Evolutionary conservation across 805 yeast species (phyloP).

Genomic region (Pichia paraexigua): DNA sequence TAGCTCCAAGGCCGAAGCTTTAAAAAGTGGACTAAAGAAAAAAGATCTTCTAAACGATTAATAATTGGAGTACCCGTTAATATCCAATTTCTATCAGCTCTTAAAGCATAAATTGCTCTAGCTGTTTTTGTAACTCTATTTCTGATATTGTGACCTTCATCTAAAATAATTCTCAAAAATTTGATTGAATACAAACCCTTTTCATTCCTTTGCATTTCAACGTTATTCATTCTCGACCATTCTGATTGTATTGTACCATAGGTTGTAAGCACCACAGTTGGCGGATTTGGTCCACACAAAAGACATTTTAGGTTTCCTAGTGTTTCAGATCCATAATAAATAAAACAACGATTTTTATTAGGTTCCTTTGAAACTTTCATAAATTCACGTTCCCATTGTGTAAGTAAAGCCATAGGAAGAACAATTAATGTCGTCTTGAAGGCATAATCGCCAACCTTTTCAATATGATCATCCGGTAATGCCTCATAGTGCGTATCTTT

Average conservation of each 20-base stretch:
- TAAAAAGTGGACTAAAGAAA: slow-evolving; percentile 65
- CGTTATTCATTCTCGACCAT: slow-evolving; percentile 40
- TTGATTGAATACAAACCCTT: slow-evolving; percentile 63
- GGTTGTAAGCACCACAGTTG: slow-evolving; percentile 70
- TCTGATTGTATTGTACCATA: slow-evolving; percentile 84
- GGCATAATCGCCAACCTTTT: slow-evolving; percentile 42
- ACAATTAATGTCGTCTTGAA: slow-evolving; percentile 65
- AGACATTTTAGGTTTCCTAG: slow-evolving; percentile 40
- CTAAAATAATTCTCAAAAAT: slow-evolving; percentile 64
- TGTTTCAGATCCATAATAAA: slow-evolving; percentile 69
- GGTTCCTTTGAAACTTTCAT: slow-evolving; percentile 43
- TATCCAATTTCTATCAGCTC: slow-evolving; percentile 67
- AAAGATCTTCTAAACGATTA: slow-evolving; percentile 80
- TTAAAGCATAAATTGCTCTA: slow-evolving; percentile 62
- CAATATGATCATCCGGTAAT: slow-evolving; percentile 9
- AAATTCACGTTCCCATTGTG: slow-evolving; percentile 88
- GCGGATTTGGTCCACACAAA: slow-evolving; percentile 42
- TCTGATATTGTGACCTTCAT: slow-evolving; percentile 87
- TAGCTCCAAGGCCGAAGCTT: slow-evolving; percentile 86
- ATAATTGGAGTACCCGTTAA: slow-evolving; percentile 92
- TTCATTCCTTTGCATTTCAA: slow-evolving; percentile 18
- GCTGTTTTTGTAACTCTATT: slow-evolving; percentile 75
- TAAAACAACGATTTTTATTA: slow-evolving; percentile 35
- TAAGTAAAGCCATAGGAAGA: slow-evolving; percentile 84
- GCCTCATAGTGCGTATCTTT: slow-evolving; percentile 30